A percentile compares a stretch with the other conserved stretches of the same genome.
Evolutionary conservation across 495 filamentous ascomycete species (phyloP).

Genomic region (Entonaema liquescens): DNA sequence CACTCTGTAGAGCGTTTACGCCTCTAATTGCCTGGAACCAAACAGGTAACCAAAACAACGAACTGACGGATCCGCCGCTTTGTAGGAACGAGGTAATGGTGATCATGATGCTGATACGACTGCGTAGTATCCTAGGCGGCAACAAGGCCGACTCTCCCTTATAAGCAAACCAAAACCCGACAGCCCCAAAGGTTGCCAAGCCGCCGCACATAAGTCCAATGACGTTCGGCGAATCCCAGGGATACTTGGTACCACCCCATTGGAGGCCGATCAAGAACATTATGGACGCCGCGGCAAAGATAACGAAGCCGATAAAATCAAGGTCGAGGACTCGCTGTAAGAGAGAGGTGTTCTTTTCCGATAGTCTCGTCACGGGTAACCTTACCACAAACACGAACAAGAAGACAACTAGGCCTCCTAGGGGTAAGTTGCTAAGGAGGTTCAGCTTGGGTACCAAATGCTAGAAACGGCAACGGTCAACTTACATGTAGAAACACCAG

Average conservation of each 20-base stretch:
- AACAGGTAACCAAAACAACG: constrained; percentile 61
- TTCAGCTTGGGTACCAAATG: background rate
- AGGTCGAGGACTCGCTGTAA: constrained; percentile 41
- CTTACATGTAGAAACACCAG: constrained; percentile 57
- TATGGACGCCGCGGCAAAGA: constrained; percentile 57
- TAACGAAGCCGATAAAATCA: constrained; percentile 57
- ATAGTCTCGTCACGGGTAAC: constrained; percentile 27
- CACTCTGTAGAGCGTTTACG: constrained; percentile 56
- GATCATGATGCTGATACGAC: constrained; percentile 45
- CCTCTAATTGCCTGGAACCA: constrained; percentile 72
- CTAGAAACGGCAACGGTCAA: background rate
- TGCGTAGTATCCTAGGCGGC: constrained; percentile 37
- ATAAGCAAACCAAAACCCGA: constrained; percentile 55
- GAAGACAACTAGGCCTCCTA: constrained; percentile 30
- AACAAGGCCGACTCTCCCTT: constrained; percentile 56
- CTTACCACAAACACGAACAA: constrained; percentile 33
- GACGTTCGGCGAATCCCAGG: constrained; percentile 54
- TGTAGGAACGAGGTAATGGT: constrained; percentile 38
- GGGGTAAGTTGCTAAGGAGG: constrained; percentile 25
- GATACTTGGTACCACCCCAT: constrained; percentile 58
- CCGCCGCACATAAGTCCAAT: constrained; percentile 55
- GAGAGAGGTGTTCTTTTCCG: constrained; percentile 7
- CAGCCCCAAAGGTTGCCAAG: constrained; percentile 48
- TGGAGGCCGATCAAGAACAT: constrained; percentile 60
- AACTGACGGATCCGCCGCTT: constrained; percentile 31